Conservation (phyloP, 1,284 basidiomycete species). For the Ustilago loliicola region DNA sequence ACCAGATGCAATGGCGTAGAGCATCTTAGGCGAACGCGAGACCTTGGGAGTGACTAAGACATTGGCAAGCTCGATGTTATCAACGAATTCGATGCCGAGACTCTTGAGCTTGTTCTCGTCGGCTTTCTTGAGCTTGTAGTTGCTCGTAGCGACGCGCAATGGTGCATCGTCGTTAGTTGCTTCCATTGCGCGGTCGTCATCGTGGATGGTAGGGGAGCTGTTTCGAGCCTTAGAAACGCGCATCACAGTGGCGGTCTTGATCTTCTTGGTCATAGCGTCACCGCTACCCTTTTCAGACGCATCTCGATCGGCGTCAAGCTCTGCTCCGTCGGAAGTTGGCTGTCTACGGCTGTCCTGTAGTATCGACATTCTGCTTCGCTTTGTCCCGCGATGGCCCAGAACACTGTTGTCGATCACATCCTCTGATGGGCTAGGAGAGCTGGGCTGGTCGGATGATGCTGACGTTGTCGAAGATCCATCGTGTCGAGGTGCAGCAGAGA, state of each 20-base stretch:
- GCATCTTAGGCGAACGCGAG: slow-evolving; percentile 52
- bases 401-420: neutral
- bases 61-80: slow-evolving; percentile 44
- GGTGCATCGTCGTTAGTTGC: neutral
- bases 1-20: slow-evolving; percentile 44
- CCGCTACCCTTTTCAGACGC: slow-evolving; percentile 3
- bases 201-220: neutral
- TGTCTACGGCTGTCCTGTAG: slow-evolving; percentile 29
- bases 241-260: neutral
- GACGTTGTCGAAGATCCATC: slow-evolving; percentile 23
- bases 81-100: slow-evolving; percentile 35
- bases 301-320: slow-evolving; percentile 4
- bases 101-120: slow-evolving; percentile 34
- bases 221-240: neutral
- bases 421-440: slow-evolving; percentile 20
- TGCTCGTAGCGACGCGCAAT: slow-evolving; percentile 31
- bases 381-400: slow-evolving; percentile 21
- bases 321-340: slow-evolving; percentile 4
- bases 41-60: slow-evolving; percentile 43
- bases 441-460: slow-evolving; percentile 29
- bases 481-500: slow-evolving; percentile 4
- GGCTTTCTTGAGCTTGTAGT: slow-evolving; percentile 41
- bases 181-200: slow-evolving; percentile 2
- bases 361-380: slow-evolving; percentile 24
- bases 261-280: slow-evolving; percentile 2